A percentile compares a stretch with the other conserved stretches of the same genome.
phyloP scores from a whole-genome alignment of 495 filamentous ascomycete genomes.

The Xylaria curta region DNA sequence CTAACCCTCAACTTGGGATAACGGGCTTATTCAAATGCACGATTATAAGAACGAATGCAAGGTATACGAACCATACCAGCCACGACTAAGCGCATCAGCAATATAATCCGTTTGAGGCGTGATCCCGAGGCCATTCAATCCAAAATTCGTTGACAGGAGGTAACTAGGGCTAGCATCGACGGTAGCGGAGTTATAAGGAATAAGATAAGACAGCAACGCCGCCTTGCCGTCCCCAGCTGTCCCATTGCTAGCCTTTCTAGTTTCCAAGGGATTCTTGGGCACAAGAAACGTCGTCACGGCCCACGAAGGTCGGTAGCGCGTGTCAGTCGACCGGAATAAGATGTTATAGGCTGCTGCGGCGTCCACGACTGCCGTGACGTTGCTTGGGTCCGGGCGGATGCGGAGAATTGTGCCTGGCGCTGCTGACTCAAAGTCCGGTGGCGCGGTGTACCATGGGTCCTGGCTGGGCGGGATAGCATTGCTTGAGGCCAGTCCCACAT shows the following conservation, averaged over 20 bases:
- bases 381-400: constrained; percentile 50
- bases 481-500: not conserved
- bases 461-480: constrained; percentile 40
- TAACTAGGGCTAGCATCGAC: constrained; percentile 43
- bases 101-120: constrained; percentile 37
- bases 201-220: constrained; percentile 53
- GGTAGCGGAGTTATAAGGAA: constrained; percentile 49
- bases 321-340: constrained; percentile 59
- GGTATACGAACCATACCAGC: constrained; percentile 49
- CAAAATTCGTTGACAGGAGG: not conserved
- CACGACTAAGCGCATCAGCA: constrained; percentile 37
- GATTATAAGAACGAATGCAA: not conserved
- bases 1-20: not conserved
- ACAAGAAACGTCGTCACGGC: constrained; percentile 59
- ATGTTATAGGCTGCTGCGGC: constrained; percentile 51
- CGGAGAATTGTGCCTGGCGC: constrained; percentile 54
- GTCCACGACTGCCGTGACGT: constrained; percentile 42
- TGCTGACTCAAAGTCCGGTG: constrained; percentile 44
- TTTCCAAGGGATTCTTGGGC: constrained; percentile 38
- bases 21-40: not conserved
- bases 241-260: not conserved
- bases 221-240: constrained; percentile 12
- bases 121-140: constrained; percentile 27
- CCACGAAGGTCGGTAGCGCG: constrained; percentile 49
- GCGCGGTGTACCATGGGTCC: constrained; percentile 58